Percentiles rank a stretch among this genome's conserved stretches.
These are phyloP conservation scores for Draba incana DNA, from an alignment of 345 rosid species.

Conservation along the genomic window DNA sequence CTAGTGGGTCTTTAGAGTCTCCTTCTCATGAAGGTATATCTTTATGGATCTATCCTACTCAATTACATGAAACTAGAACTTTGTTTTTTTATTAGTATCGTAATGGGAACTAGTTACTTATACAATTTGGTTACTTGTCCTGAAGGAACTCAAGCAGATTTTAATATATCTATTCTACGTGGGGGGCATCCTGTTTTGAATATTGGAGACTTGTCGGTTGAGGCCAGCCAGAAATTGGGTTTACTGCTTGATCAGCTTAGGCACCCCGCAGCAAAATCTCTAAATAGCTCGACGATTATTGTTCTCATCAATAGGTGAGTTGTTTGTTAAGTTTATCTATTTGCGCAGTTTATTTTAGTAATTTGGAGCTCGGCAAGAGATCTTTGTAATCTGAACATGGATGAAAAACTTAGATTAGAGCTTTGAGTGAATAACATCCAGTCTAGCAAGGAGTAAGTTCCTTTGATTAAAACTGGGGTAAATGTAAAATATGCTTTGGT, in stretches of 20 bases:
- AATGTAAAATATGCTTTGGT: slow-evolving; percentile 5
- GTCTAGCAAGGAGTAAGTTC: slow-evolving; percentile 16
- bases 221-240: slow-evolving; percentile 81
- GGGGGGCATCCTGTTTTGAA: slow-evolving; percentile 87
- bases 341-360: slow-evolving; percentile 13
- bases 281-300: slow-evolving; percentile 61
- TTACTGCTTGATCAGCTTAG: slow-evolving; percentile 95
- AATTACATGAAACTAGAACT: background rate
- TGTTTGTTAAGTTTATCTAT: slow-evolving; percentile 20
- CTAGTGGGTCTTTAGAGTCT: slow-evolving; percentile 62
- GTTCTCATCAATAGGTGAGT: slow-evolving; percentile 78
- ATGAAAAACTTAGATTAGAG: slow-evolving; percentile 18
- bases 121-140: slow-evolving; percentile 34
- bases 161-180: slow-evolving; percentile 84
- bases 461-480: slow-evolving; percentile 8
- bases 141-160: slow-evolving; percentile 60
- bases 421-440: slow-evolving; percentile 19
- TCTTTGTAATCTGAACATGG: slow-evolving; percentile 22
- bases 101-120: slow-evolving; percentile 32
- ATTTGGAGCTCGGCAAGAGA: slow-evolving; percentile 2
- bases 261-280: slow-evolving; percentile 75
- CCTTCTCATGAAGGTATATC: slow-evolving; percentile 64
- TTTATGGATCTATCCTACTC: slow-evolving; percentile 23
- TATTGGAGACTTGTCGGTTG: slow-evolving; percentile 83
- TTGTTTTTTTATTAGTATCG: slow-evolving; percentile 11